These are phyloP conservation scores for Zelonia costaricensis DNA, from an alignment of 208 protist species.

Conservation along the genomic window DNA sequence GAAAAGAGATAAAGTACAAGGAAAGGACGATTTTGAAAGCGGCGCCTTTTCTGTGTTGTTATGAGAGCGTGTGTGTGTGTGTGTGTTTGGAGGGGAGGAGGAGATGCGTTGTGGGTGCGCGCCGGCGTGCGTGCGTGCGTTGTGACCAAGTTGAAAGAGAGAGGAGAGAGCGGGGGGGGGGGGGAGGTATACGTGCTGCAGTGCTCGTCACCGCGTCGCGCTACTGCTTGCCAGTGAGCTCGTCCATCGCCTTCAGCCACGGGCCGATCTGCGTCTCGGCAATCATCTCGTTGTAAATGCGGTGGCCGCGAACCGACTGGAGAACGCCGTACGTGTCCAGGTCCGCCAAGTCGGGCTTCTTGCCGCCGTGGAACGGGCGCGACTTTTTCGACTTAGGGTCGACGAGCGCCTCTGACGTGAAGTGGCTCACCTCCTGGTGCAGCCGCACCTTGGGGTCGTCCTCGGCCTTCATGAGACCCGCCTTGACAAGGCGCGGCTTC, in stretches of 20 bases:
- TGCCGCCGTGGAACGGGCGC: conserved; percentile 79
- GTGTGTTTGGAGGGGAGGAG: too few relatives aligned
- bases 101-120: too few relatives aligned
- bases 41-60: too few relatives aligned
- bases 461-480: conserved; percentile 54
- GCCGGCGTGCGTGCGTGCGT: neutral
- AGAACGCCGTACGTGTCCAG: conserved; percentile 91
- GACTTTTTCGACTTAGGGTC: conserved; percentile 61
- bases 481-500: conserved; percentile 67
- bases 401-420: conserved; percentile 58
- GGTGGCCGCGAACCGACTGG: conserved; percentile 81
- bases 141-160: neutral
- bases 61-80: too few relatives aligned
- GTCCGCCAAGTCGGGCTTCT: conserved; percentile 82
- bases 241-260: conserved; percentile 74
- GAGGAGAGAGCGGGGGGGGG: neutral
- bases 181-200: too few relatives aligned
- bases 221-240: conserved; percentile 30
- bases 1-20: too few relatives aligned
- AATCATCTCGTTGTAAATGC: conserved; percentile 85
- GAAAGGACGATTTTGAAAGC: too few relatives aligned
- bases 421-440: conserved; percentile 72
- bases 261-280: conserved; percentile 49
- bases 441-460: conserved; percentile 61
- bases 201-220: conserved; percentile 1